These are phyloP conservation scores for Globisporangium viniferum DNA, from an alignment of 352 stramenopile species.

Conservation along the genomic window DNA sequence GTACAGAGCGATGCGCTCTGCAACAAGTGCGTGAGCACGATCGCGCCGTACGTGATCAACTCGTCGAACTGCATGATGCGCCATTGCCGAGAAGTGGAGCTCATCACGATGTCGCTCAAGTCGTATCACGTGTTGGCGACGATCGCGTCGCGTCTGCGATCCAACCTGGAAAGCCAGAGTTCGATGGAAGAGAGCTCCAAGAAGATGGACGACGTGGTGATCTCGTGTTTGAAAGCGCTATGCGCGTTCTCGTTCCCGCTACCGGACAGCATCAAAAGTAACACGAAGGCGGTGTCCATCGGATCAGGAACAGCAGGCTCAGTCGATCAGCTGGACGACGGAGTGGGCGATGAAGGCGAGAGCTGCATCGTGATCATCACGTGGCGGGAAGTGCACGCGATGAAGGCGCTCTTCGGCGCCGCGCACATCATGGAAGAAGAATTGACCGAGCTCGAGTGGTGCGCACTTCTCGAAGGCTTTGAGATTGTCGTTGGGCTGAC, in stretches of 20 bases:
- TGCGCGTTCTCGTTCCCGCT: constrained; percentile 81
- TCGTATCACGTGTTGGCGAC: constrained; percentile 82
- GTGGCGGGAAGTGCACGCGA: constrained; percentile 85
- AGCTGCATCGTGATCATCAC: constrained; percentile 63
- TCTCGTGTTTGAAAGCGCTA: constrained; percentile 67
- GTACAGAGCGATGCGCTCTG: constrained; percentile 44
- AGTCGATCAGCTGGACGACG: constrained; percentile 37
- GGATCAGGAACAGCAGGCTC: constrained; percentile 16
- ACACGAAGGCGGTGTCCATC: constrained; percentile 29
- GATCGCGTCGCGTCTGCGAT: constrained; percentile 62
- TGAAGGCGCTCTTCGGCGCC: constrained; percentile 82
- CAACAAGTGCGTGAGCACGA: constrained; percentile 54
- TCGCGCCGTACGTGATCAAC: constrained; percentile 69
- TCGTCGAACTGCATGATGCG: constrained; percentile 77
- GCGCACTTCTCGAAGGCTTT: constrained; percentile 69
- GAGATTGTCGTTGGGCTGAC: constrained; percentile 80
- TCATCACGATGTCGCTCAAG: constrained; percentile 81
- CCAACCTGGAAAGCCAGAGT: constrained; percentile 40
- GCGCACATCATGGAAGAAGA: constrained; percentile 87
- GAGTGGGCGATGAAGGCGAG: constrained; percentile 48
- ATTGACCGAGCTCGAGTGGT: constrained; percentile 73
- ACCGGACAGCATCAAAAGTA: constrained; percentile 56
- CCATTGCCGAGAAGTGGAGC: constrained; percentile 75
- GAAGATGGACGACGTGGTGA: constrained; percentile 72
- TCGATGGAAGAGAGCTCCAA: constrained; percentile 38